Conservation (phyloP, 2,329 filamentous ascomycete genomes). For the Aspergillus proliferans region DNA sequence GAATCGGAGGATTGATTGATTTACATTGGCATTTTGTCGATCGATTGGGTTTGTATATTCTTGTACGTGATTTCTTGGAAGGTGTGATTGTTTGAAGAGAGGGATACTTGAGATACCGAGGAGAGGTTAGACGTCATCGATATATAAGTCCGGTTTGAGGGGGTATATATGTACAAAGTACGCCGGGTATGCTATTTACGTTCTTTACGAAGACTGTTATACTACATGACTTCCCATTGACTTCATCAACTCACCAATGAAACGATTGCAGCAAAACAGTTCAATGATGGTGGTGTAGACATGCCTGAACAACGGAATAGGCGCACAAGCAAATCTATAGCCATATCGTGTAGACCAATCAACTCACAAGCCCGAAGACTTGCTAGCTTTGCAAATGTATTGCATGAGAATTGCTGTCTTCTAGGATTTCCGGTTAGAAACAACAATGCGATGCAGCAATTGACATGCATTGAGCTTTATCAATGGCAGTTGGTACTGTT, state of each 20-base stretch:
- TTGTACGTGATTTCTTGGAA: not conserved
- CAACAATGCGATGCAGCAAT: not conserved
- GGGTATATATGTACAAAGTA: not conserved
- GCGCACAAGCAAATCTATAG: too few relatives aligned
- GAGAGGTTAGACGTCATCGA: constrained; percentile 9
- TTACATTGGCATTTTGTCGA: constrained; percentile 17
- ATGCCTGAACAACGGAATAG: too few relatives aligned
- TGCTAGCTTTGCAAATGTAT: not conserved
- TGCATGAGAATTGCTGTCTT: not conserved
- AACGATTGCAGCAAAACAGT: too few relatives aligned
- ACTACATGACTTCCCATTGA: not conserved
- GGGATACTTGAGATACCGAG: not conserved
- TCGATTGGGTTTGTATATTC: not conserved
- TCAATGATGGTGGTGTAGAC: too few relatives aligned
- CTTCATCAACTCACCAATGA: too few relatives aligned
- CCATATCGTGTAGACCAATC: too few relatives aligned
- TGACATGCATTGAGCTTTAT: not conserved
- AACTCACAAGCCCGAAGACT: too few relatives aligned
- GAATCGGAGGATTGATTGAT: not conserved
- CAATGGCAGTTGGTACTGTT: constrained; percentile 16
- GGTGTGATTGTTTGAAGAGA: not conserved
- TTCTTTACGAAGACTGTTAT: not conserved
- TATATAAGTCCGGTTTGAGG: constrained; percentile 1
- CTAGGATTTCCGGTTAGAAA: not conserved
- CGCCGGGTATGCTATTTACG: not conserved